Conservation (phyloP, 208 protist genomes). For the Wallacemonas sp. region DNA sequence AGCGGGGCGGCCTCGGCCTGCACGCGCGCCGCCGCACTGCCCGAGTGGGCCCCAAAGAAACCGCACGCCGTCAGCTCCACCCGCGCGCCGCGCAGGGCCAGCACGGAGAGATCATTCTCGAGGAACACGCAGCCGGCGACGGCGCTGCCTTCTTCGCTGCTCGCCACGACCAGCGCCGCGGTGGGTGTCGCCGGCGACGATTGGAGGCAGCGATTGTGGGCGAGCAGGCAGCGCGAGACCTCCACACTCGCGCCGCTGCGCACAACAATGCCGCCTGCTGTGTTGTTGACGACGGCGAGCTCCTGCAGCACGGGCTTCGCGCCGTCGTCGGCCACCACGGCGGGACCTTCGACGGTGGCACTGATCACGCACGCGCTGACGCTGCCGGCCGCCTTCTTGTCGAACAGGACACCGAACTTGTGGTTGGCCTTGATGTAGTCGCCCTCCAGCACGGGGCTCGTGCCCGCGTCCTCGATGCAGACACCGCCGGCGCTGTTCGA, state of each 20-base stretch:
- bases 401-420: constrained; percentile 20
- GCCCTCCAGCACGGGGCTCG: constrained; percentile 20
- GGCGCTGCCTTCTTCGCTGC: constrained; percentile 19
- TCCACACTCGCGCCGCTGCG: constrained; percentile 4
- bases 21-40: constrained; percentile 20
- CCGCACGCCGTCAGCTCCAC: constrained; percentile 27
- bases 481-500: constrained; percentile 24
- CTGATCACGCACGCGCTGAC: constrained; percentile 25
- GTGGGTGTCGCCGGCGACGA: background rate
- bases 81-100: constrained; percentile 10
- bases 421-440: constrained; percentile 36
- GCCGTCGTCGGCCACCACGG: constrained; percentile 26
- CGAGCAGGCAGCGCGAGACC: constrained; percentile 19
- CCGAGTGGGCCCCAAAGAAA: constrained; percentile 23
- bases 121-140: constrained; percentile 26
- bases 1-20: constrained; percentile 13
- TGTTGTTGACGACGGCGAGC: constrained; percentile 20
- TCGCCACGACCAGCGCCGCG: constrained; percentile 9
- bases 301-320: constrained; percentile 20
- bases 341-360: constrained; percentile 23
- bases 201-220: constrained; percentile 7
- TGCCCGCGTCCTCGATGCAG: constrained; percentile 14
- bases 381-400: constrained; percentile 12
- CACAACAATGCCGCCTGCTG: constrained; percentile 26
- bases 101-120: constrained; percentile 29